Percentiles rank a stretch among this genome's conserved stretches.
Evolutionary conservation across 306 rosid genomes (phyloP).

Genomic region (Vachellia pachyceras): DNA sequence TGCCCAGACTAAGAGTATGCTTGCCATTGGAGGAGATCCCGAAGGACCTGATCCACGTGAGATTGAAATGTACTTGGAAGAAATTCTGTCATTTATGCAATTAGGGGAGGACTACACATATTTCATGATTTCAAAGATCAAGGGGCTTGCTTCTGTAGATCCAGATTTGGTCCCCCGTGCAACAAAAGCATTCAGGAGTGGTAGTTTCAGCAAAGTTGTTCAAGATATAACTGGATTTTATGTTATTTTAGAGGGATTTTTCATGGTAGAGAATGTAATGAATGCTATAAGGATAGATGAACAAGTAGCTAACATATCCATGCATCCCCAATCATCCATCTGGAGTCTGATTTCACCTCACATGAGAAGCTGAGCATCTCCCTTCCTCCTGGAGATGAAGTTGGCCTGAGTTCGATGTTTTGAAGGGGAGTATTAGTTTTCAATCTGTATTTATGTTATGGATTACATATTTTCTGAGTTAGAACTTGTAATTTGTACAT

Average conservation of each 20-base stretch:
- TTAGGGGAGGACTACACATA: constrained; percentile 93
- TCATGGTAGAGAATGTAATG: constrained; percentile 97
- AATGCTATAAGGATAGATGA: constrained; percentile 91
- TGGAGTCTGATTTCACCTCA: no score
- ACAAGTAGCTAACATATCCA: constrained; percentile 77
- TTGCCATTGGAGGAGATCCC: constrained; percentile 71
- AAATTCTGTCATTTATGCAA: constrained; percentile 81
- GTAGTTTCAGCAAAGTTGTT: constrained; percentile 81
- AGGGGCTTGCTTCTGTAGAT: constrained; percentile 78
- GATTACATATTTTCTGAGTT: no score
- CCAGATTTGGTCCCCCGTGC: constrained; percentile 89
- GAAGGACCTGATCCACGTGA: constrained; percentile 93
- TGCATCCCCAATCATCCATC: no score
- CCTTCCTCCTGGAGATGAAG: no score
- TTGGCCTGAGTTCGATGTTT: no score
- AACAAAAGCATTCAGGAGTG: constrained; percentile 87
- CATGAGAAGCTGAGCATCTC: no score
- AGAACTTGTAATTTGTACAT: no score
- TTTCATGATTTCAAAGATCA: constrained; percentile 86
- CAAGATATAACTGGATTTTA: constrained; percentile 93
- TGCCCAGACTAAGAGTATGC: constrained; percentile 75
- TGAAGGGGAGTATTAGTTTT: no score
- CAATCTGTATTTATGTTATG: no score
- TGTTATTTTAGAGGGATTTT: constrained; percentile 88
- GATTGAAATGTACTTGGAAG: constrained; percentile 86